Evolutionary conservation across 768 basidiomycete species (phyloP).

Genomic region (Termitomyces sp.): DNA sequence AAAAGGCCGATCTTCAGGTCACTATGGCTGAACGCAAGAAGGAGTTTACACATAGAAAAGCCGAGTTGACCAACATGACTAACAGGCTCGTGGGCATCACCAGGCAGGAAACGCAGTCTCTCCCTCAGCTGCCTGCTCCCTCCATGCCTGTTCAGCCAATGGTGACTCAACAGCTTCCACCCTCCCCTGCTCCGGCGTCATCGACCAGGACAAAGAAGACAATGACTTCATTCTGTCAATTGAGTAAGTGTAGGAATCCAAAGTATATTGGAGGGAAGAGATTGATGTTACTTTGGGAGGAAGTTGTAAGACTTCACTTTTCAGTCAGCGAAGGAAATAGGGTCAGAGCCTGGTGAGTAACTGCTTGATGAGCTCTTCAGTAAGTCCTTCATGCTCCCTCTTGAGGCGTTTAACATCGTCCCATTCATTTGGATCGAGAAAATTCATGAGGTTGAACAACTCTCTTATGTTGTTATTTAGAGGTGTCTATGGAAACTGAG

Average conservation of each 20-base stretch:
- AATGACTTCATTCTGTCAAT: slow-evolving; percentile 78
- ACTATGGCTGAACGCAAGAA: too few species aligned
- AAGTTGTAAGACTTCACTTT: slow-evolving; percentile 89
- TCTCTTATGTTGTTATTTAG: slow-evolving; percentile 97
- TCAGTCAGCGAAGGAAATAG: slow-evolving; percentile 91
- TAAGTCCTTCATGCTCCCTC: slow-evolving; percentile 72
- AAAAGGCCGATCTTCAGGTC: too few species aligned
- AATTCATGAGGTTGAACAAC: slow-evolving; percentile 96
- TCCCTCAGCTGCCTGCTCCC: too few species aligned
- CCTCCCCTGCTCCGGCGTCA: too few species aligned
- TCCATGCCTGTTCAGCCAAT: too few species aligned
- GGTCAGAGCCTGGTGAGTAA: slow-evolving; percentile 78
- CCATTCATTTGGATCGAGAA: slow-evolving; percentile 82
- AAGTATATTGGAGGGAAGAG: neutral
- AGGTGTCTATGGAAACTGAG: slow-evolving; percentile 59
- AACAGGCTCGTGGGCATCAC: too few species aligned
- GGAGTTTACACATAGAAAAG: too few species aligned
- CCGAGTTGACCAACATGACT: too few species aligned
- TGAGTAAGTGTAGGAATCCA: neutral
- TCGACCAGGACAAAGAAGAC: too few species aligned
- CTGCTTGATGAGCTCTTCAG: slow-evolving; percentile 75
- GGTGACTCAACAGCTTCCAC: too few species aligned
- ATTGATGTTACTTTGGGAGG: slow-evolving; percentile 70
- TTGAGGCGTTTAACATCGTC: slow-evolving; percentile 71
- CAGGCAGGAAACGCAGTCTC: too few species aligned